Evolutionary conservation across 2,329 filamentous ascomycete species (phyloP), one percentile per base, ranked within the genome.

Genomic region (Huntiella decipiens): DNA sequence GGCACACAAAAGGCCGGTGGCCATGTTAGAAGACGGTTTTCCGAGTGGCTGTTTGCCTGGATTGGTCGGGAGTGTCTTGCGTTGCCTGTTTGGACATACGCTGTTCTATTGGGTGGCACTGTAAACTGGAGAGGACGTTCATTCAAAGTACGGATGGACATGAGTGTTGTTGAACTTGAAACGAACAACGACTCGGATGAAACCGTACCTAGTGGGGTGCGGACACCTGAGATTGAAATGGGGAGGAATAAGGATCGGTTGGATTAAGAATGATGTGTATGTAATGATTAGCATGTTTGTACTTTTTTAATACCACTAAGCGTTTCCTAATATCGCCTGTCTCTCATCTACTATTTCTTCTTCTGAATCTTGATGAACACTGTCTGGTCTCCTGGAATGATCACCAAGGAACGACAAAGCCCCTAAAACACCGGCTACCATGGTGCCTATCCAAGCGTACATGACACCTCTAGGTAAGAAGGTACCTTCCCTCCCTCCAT

Each of bases 51-150:
- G 3, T 58, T 70, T 4, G 82, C 87, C 0, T 98, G 92, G 91
- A 54, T 93, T 0, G 85, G 82, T 0, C 70, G 91, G 31, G 91
- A 98, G 61, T 52, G 74, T 0, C 66, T 95, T 6, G 87, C 91
- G 0, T 65, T 94, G 39, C 87, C 87, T 0, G 80, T 98, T 49
- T 98, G 91, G 91, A 65, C 75, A 0, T 86, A 80, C 74, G 91
- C 91, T 1, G 82, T 95, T 15, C 74, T 84, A 54, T 79, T 88
- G n/a, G 91, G 91, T 0, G 76, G 81, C 1, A 88, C 78, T 0
- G 84, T 98, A 0, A 74, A 74, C 44, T 98, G 91, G 92, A 68
- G 91, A 46, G 88, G 87, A 0, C 79, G 78, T 55, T 71, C 66
- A 22, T 96, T 96, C 58, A 74, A 73, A 54, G 87, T 96, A 1